A percentile compares a stretch with the other conserved stretches of the same genome.
Conservation (phyloP, 2,329 filamentous ascomycete genomes). For the Neurospora crassa region DNA sequence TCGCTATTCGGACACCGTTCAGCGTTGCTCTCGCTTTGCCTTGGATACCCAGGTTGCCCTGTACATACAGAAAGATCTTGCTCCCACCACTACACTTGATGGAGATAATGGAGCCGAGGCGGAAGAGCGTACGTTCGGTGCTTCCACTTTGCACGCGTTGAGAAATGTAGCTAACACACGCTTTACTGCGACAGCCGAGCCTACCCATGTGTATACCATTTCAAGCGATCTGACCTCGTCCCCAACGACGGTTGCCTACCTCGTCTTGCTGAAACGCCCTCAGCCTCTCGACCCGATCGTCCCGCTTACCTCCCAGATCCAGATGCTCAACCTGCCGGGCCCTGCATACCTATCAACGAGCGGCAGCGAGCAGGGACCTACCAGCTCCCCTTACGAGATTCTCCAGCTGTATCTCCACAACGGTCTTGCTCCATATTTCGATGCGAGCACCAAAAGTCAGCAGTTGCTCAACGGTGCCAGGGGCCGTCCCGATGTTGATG, state of each 20-base stretch:
- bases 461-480: slow-evolving; percentile 56
- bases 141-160: not conserved
- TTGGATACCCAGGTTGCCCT: slow-evolving; percentile 78
- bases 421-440: slow-evolving; percentile 90
- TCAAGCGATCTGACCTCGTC: slow-evolving; percentile 74
- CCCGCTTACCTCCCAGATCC: slow-evolving; percentile 79
- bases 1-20: slow-evolving; percentile 67
- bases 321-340: slow-evolving; percentile 86
- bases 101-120: slow-evolving; percentile 33
- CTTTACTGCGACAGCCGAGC: slow-evolving; percentile 10
- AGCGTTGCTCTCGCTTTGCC: slow-evolving; percentile 82
- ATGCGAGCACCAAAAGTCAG: slow-evolving; percentile 83
- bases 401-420: slow-evolving; percentile 87
- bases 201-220: slow-evolving; percentile 65
- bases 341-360: slow-evolving; percentile 59
- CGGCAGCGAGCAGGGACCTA: slow-evolving; percentile 59
- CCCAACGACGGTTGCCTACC: slow-evolving; percentile 70
- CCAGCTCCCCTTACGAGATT: slow-evolving; percentile 80
- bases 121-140: slow-evolving; percentile 30
- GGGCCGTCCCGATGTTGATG: slow-evolving; percentile 73
- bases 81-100: slow-evolving; percentile 39
- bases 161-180: slow-evolving; percentile 21
- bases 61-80: slow-evolving; percentile 80
- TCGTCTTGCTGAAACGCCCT: slow-evolving; percentile 84
- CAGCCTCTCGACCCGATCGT: slow-evolving; percentile 75